These are phyloP conservation scores for Eutrema heterophyllum DNA, from an alignment of 345 rosid species.

Conservation along the genomic window DNA sequence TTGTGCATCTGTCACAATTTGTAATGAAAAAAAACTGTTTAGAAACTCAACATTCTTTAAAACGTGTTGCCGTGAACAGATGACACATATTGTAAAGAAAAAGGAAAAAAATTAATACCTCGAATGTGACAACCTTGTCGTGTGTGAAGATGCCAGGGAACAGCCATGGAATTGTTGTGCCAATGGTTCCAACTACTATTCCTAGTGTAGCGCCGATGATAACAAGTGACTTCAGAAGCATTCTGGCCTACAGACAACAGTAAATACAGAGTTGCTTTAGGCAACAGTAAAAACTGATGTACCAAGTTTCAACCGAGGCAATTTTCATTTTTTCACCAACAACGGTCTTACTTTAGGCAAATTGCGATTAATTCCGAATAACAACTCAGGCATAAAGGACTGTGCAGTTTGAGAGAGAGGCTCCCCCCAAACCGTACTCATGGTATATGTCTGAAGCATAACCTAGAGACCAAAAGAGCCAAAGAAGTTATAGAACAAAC, in stretches of 20 bases:
- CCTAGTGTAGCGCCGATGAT: constrained; percentile 64
- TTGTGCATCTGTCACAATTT: constrained; percentile 71
- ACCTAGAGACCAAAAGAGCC: constrained; percentile 38
- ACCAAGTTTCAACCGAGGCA: not conserved
- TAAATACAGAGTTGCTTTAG: not conserved
- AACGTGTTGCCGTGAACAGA: not conserved
- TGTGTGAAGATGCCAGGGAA: constrained; percentile 70
- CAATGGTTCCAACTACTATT: constrained; percentile 48
- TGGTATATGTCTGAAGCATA: constrained; percentile 61
- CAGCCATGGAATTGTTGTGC: constrained; percentile 62
- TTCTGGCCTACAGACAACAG: constrained; percentile 52
- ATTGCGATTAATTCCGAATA: constrained; percentile 60
- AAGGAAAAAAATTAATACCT: constrained; percentile 39
- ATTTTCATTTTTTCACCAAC: not conserved
- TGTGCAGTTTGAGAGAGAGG: constrained; percentile 97
- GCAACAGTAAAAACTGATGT: not conserved
- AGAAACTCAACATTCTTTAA: not conserved
- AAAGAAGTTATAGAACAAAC: not conserved
- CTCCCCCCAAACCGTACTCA: constrained; percentile 75
- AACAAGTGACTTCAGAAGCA: constrained; percentile 72
- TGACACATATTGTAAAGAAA: not conserved
- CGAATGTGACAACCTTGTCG: constrained; percentile 49
- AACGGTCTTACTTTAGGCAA: constrained; percentile 47
- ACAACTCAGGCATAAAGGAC: constrained; percentile 86
- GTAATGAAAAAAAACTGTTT: not conserved